Evolutionary conservation across 345 rosid species (phyloP).

Genomic region (Brassica napus): DNA sequence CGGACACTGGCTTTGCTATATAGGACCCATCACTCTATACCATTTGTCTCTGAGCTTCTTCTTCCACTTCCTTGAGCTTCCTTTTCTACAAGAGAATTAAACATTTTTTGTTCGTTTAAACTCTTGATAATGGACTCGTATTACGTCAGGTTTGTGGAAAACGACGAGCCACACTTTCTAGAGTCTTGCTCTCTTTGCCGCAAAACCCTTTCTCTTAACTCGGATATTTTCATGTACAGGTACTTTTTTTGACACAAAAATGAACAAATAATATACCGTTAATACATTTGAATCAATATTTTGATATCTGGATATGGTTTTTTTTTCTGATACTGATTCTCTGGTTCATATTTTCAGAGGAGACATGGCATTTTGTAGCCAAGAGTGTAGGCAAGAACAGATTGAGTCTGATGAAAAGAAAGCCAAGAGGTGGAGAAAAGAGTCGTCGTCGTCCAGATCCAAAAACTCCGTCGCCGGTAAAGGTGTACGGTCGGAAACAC

Average conservation of each 20-base stretch:
- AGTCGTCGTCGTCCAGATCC: constrained; percentile 48
- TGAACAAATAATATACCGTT: not conserved
- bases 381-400: constrained; percentile 82
- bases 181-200: constrained; percentile 71
- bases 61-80: not conserved
- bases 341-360: constrained; percentile 15
- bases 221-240: constrained; percentile 97
- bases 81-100: not conserved
- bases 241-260: constrained; percentile 5
- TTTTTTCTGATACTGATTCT: not conserved
- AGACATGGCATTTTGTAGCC: constrained; percentile 52
- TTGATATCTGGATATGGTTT: not conserved
- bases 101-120: not conserved
- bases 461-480: constrained; percentile 41
- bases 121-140: constrained; percentile 29
- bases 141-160: constrained; percentile 37
- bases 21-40: not conserved
- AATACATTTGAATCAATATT: not conserved
- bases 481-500: constrained; percentile 52
- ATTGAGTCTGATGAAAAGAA: constrained; percentile 64
- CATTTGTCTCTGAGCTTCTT: not conserved
- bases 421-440: constrained; percentile 51
- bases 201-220: constrained; percentile 58
- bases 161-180: constrained; percentile 60
- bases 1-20: constrained; percentile 7